Conservation (phyloP, 768 basidiomycete species). For the Leccinum subtestaceum region DNA sequence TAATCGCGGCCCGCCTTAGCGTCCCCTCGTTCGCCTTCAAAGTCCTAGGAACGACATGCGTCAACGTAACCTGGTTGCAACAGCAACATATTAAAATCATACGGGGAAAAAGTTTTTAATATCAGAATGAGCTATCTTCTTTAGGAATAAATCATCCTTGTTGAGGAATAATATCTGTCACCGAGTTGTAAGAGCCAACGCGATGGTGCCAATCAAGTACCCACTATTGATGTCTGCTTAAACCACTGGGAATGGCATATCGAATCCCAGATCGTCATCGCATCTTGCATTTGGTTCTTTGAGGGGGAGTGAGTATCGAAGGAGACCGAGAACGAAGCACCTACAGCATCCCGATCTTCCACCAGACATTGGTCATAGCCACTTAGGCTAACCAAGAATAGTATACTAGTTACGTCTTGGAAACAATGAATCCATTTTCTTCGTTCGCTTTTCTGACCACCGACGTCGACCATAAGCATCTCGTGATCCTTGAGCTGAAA, state of each 20-base stretch:
- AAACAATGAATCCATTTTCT: slow-evolving; percentile 96
- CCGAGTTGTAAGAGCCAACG: slow-evolving; percentile 1
- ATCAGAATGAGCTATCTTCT: slow-evolving; percentile 77
- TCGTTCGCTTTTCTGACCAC: slow-evolving; percentile 90
- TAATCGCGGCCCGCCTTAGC: slow-evolving; percentile 79
- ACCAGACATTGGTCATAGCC: slow-evolving; percentile 95
- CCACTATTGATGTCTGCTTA: slow-evolving; percentile 86
- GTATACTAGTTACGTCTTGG: slow-evolving; percentile 90
- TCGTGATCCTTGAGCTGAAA: slow-evolving; percentile 78
- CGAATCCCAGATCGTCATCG: slow-evolving; percentile 98
- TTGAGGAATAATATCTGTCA: slow-evolving; percentile 88
- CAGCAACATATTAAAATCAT: slow-evolving; percentile 18
- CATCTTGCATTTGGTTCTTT: slow-evolving; percentile 98
- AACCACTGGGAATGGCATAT: slow-evolving; percentile 99
- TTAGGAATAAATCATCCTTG: slow-evolving; percentile 90
- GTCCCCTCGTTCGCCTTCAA: slow-evolving; percentile 73
- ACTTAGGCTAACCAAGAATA: slow-evolving; percentile 88
- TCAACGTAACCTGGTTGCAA: neutral
- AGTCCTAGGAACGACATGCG: slow-evolving; percentile 55
- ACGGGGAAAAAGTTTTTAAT: slow-evolving; percentile 91
- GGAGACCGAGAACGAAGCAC: slow-evolving; percentile 28
- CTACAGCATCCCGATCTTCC: slow-evolving; percentile 85
- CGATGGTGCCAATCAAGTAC: slow-evolving; percentile 25
- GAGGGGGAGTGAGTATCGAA: neutral
- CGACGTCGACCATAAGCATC: slow-evolving; percentile 92